phyloP scores from a whole-genome alignment of 2,329 filamentous ascomycete genomes.

The Hymenoscyphus salicellus region DNA sequence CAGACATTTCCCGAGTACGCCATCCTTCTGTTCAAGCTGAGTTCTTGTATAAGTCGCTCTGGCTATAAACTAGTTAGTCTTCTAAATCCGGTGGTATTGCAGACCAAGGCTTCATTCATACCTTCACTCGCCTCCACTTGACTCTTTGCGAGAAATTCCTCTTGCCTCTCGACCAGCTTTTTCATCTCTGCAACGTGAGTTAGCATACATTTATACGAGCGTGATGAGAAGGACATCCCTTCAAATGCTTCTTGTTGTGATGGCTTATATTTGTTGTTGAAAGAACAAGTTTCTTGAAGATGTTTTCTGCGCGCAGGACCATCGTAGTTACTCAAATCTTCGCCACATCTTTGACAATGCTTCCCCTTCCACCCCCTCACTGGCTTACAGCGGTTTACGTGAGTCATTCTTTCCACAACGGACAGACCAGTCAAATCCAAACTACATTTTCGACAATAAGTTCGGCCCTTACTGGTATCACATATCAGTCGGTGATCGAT shows the following conservation, averaged over 20 bases:
- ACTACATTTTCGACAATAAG: constrained; percentile 8
- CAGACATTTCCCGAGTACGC: not conserved
- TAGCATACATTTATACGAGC: not conserved
- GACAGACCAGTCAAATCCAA: not conserved
- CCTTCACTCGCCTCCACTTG: not conserved
- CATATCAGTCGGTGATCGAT: constrained; percentile 7
- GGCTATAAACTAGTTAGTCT: not conserved
- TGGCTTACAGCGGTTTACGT: constrained; percentile 1
- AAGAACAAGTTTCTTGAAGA: not conserved
- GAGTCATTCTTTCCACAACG: not conserved
- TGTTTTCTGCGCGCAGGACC: not conserved
- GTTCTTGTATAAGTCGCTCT: not conserved
- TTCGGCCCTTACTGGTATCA: not conserved
- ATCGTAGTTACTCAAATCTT: not conserved
- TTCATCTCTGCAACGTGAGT: not conserved
- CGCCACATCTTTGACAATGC: constrained; percentile 7
- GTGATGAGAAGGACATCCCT: not conserved
- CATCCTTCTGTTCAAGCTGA: too few relatives aligned
- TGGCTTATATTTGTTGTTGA: not conserved
- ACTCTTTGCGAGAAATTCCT: not conserved
- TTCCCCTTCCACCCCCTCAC: constrained; percentile 5
- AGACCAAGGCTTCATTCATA: not conserved
- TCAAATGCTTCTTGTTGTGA: not conserved
- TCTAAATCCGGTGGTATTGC: not conserved
- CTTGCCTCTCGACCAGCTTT: not conserved